Percentiles rank a stretch among this genome's conserved stretches.
Conservation (phyloP, 495 filamentous ascomycete genomes). For the Penicillium soppii region DNA sequence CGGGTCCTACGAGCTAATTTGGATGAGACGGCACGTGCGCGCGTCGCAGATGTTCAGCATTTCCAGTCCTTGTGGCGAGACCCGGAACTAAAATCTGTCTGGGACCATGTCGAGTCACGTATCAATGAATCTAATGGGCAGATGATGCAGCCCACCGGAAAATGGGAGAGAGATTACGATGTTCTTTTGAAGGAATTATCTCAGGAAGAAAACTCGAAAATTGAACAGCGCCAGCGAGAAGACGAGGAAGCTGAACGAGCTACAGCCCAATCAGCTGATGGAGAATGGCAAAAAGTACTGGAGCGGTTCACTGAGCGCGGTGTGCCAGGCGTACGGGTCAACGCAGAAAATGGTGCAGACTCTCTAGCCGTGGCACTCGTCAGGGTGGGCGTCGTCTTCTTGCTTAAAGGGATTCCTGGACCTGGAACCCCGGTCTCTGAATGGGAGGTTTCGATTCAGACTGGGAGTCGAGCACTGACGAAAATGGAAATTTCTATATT, state of each 20-base stretch:
- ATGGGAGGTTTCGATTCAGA: conserved; percentile 34
- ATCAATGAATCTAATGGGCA: conserved; percentile 37
- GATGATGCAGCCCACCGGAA: conserved; percentile 36
- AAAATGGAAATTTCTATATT: conserved; percentile 36
- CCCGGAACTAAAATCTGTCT: conserved; percentile 36
- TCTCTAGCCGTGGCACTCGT: conserved; percentile 30
- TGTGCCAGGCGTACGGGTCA: conserved; percentile 31
- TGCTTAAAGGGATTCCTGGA: conserved; percentile 21
- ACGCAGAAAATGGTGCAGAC: conserved; percentile 21
- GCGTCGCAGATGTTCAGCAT: conserved; percentile 28
- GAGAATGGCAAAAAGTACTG: conserved; percentile 33
- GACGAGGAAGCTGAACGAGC: conserved; percentile 30
- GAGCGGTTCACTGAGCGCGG: conserved; percentile 29
- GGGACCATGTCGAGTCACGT: conserved; percentile 33
- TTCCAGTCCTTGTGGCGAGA: conserved; percentile 40
- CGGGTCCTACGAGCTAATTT: conserved; percentile 25
- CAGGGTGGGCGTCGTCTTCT: conserved; percentile 37
- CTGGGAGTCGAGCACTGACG: conserved; percentile 16
- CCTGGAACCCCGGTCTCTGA: conserved; percentile 21
- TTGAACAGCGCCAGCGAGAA: conserved; percentile 22
- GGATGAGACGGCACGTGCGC: conserved; percentile 22
- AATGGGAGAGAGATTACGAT: conserved; percentile 45
- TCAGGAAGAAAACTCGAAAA: conserved; percentile 25
- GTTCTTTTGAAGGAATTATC: conserved; percentile 32
- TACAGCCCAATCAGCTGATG: conserved; percentile 28